Conservation (phyloP, 176 grass and related monocot genomes). For the Eragrostis curvula region DNA sequence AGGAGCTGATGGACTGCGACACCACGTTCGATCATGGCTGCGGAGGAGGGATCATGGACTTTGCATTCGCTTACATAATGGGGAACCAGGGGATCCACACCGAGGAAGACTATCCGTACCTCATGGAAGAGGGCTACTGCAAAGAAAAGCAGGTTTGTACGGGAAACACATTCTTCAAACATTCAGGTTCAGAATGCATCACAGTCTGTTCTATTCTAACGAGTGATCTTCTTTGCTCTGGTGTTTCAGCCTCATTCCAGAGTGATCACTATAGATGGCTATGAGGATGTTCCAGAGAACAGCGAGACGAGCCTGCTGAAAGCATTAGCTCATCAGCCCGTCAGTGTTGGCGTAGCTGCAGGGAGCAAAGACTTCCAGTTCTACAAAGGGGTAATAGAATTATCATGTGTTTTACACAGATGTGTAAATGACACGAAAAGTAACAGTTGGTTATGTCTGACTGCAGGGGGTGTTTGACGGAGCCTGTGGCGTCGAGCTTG, state of each 20-base stretch:
- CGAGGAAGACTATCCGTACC: slow-evolving; percentile 80
- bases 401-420: background rate
- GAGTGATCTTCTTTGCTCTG: slow-evolving; percentile 7
- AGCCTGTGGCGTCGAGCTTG: slow-evolving; percentile 55
- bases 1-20: slow-evolving; percentile 91
- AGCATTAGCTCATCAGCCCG: slow-evolving; percentile 69
- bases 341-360: slow-evolving; percentile 77
- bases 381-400: slow-evolving; percentile 73
- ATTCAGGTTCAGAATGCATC: background rate
- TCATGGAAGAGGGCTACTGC: slow-evolving; percentile 80
- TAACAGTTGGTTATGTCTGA: background rate
- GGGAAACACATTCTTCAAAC: background rate
- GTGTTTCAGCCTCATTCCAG: slow-evolving; percentile 49
- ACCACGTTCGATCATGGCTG: slow-evolving; percentile 62
- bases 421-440: background rate
- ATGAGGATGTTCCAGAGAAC: slow-evolving; percentile 77
- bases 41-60: slow-evolving; percentile 80
- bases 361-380: slow-evolving; percentile 81
- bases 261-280: slow-evolving; percentile 64
- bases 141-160: slow-evolving; percentile 56
- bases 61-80: slow-evolving; percentile 74
- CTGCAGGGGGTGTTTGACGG: slow-evolving; percentile 80
- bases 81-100: slow-evolving; percentile 61
- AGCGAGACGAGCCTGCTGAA: slow-evolving; percentile 74
- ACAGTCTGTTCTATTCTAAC: background rate